phyloP scores from a whole-genome alignment of 2,329 filamentous ascomycete genomes.

The Xylariaceae sp. region DNA sequence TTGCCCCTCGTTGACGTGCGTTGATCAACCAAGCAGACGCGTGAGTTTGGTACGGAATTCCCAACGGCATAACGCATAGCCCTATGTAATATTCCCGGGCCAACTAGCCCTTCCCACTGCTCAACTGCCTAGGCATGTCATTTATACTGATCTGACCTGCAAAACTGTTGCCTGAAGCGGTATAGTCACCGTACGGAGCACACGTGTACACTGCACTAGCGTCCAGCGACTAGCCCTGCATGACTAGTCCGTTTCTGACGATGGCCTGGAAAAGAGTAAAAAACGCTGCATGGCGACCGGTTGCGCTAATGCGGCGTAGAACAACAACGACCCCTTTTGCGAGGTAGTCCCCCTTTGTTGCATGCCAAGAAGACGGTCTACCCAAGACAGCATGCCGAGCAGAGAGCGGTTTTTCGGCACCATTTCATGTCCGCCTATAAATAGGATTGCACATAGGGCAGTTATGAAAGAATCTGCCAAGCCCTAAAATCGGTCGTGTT shows the following conservation, averaged over 20 bases:
- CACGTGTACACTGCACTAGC: neutral
- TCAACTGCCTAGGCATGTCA: neutral
- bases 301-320: neutral
- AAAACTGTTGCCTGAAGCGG: neutral
- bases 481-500: too few relatives aligned
- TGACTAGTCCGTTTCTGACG: neutral
- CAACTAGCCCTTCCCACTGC: too few relatives aligned
- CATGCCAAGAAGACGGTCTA: neutral
- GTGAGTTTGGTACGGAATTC: too few relatives aligned
- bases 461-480: too few relatives aligned
- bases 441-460: too few relatives aligned
- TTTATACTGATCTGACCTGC: neutral
- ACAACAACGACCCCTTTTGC: neutral
- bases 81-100: too few relatives aligned
- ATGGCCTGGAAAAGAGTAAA: too few relatives aligned
- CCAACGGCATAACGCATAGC: too few relatives aligned
- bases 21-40: too few relatives aligned
- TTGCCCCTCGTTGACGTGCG: too few relatives aligned
- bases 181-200: neutral
- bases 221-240: neutral
- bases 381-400: neutral
- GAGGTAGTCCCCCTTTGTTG: neutral
- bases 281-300: neutral
- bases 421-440: too few relatives aligned
- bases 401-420: too few relatives aligned